phyloP scores from a whole-genome alignment of 345 rosid species.

The Anacardium occidentale region DNA sequence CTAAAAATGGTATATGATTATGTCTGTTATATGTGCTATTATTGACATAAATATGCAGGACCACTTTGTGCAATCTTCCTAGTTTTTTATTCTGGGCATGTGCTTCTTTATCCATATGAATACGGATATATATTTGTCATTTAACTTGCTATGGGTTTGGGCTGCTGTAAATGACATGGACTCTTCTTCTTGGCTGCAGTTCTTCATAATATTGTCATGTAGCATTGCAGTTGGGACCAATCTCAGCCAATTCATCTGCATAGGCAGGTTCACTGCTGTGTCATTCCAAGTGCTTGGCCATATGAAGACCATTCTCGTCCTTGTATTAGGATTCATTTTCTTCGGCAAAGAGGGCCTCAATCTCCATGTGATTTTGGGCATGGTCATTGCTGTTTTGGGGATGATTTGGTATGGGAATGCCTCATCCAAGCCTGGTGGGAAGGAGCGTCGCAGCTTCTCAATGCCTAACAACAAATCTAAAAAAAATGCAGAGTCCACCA shows the following conservation, averaged over 20 bases:
- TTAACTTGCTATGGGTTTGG: slow-evolving; percentile 3
- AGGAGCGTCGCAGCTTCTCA: slow-evolving; percentile 66
- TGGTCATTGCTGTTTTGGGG: slow-evolving; percentile 80
- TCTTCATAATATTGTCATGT: slow-evolving; percentile 80
- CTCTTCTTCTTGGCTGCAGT: slow-evolving; percentile 42
- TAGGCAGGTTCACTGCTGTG: slow-evolving; percentile 94
- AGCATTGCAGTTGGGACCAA: slow-evolving; percentile 92
- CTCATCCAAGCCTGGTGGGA: slow-evolving; percentile 93
- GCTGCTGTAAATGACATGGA: slow-evolving; percentile 3
- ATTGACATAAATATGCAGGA: neutral
- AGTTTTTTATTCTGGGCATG: no score
- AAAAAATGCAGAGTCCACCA: slow-evolving; percentile 57
- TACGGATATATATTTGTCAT: neutral
- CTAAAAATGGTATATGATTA: no score
- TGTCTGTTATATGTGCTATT: neutral
- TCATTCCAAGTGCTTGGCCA: slow-evolving; percentile 98
- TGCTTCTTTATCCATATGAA: neutral
- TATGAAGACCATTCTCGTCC: slow-evolving; percentile 96
- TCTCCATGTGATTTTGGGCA: slow-evolving; percentile 78
- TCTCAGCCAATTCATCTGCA: slow-evolving; percentile 98
- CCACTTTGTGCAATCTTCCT: no score
- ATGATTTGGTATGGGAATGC: slow-evolving; percentile 99
- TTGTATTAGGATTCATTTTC: slow-evolving; percentile 79
- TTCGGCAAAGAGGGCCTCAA: slow-evolving; percentile 95
- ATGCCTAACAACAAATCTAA: slow-evolving; percentile 49